Conservation (phyloP, 306 rosid genomes). For the Hippophae tibetana region DNA sequence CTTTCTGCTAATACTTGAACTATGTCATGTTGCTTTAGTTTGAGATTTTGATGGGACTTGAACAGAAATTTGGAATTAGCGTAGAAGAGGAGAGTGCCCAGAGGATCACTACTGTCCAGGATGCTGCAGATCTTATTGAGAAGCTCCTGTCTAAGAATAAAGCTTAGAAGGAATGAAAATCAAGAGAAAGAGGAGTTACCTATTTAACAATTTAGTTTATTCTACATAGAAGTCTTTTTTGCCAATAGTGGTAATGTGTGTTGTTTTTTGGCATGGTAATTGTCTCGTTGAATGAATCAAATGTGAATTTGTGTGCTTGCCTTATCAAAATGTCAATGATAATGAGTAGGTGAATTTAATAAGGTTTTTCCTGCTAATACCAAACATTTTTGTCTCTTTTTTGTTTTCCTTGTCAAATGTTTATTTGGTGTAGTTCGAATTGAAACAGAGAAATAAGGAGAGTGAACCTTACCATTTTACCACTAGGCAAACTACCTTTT, state of each 20-base stretch:
- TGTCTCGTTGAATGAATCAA: no score
- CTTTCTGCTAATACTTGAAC: not conserved
- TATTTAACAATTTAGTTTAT: conserved; percentile 2
- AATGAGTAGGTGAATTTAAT: no score
- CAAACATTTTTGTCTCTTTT: no score
- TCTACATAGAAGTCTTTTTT: conserved; percentile 11
- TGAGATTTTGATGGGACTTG: conserved; percentile 85
- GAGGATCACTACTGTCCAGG: conserved; percentile 67
- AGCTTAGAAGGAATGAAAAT: conserved; percentile 20
- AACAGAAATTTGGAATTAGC: conserved; percentile 68
- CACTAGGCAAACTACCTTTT: no score
- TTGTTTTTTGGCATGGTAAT: no score
- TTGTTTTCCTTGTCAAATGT: no score
- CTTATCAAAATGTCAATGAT: no score
- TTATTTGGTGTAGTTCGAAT: no score
- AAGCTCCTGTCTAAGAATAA: conserved; percentile 38
- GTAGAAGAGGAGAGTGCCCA: conserved; percentile 73
- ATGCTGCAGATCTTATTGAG: conserved; percentile 72
- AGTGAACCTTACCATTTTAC: no score
- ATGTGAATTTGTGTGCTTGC: no score
- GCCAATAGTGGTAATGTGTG: conserved; percentile 3
- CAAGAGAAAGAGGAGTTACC: not conserved
- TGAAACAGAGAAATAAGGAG: no score
- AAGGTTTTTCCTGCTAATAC: no score
- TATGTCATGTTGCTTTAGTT: conserved; percentile 28